These are phyloP conservation scores for Heritiera fomes DNA, from an alignment of 345 rosid genomes.

Conservation along the genomic window DNA sequence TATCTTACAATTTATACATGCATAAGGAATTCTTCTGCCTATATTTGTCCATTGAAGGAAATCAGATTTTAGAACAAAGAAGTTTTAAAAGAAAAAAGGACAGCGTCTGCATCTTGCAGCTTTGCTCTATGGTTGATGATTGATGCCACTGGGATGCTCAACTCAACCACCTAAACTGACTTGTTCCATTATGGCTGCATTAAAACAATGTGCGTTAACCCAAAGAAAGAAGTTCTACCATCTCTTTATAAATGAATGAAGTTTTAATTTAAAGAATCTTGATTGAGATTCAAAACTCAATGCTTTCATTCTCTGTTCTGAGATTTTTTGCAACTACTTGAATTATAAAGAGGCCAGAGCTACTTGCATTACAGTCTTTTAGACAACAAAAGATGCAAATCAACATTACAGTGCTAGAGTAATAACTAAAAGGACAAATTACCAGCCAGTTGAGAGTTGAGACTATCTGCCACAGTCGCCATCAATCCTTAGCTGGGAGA, in stretches of 20 bases:
- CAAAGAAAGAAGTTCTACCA: neutral
- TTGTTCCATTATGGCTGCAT: neutral
- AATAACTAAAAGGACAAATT: no score
- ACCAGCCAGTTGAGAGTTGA: no score
- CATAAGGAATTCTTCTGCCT: neutral
- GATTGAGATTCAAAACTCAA: neutral
- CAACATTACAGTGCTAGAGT: neutral
- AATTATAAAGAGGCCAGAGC: neutral
- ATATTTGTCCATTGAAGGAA: neutral
- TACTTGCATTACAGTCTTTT: neutral
- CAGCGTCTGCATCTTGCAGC: neutral
- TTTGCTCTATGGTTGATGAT: neutral
- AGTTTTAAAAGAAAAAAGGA: neutral
- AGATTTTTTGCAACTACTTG: neutral
- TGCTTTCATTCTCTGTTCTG: neutral
- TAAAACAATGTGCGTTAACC: neutral
- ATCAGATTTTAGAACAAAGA: neutral
- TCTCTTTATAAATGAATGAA: neutral
- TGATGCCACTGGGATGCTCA: neutral
- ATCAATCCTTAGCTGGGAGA: constrained; percentile 29
- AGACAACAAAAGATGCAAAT: neutral
- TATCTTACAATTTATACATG: neutral
- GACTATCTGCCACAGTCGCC: no score
- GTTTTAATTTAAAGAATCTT: neutral
- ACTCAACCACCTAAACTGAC: neutral